A percentile compares a stretch with the other conserved stretches of the same genome.
These are phyloP conservation scores for Teratosphaeria gauchensis DNA, from an alignment of 2,329 filamentous ascomycete species.

Conservation along the genomic window DNA sequence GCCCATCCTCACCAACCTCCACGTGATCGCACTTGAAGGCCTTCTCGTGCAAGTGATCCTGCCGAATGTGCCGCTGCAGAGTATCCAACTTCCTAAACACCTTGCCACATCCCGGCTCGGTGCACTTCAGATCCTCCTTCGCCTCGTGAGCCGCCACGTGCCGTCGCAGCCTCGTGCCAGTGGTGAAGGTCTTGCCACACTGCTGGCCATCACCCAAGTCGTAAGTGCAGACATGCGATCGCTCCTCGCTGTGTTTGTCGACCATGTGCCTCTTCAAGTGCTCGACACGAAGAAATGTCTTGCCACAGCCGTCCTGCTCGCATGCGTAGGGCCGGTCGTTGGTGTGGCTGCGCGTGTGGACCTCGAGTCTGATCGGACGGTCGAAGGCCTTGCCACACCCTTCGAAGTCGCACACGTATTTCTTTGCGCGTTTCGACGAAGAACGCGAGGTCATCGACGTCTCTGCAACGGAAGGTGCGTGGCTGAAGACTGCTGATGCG, in stretches of 20 bases:
- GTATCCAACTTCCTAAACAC: constrained; percentile 83
- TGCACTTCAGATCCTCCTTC: constrained; percentile 44
- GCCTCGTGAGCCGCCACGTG: constrained; percentile 73
- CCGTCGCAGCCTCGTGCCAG: constrained; percentile 63
- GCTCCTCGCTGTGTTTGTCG: constrained; percentile 63
- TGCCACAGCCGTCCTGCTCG: constrained; percentile 59
- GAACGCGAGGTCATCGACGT: constrained; percentile 16
- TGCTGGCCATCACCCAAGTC: constrained; percentile 25
- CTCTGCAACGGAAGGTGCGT: constrained; percentile 8
- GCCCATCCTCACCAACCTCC: constrained; percentile 39
- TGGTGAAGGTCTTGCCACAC: constrained; percentile 75
- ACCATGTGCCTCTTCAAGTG: constrained; percentile 81
- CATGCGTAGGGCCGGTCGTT: constrained; percentile 76
- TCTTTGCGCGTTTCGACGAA: constrained; percentile 51
- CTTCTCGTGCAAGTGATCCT: constrained; percentile 61
- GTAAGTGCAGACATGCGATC: constrained; percentile 61
- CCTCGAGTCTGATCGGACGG: constrained; percentile 67
- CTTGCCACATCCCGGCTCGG: constrained; percentile 60
- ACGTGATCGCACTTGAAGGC: constrained; percentile 60
- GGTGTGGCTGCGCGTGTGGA: constrained; percentile 75
- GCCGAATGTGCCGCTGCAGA: constrained; percentile 69
- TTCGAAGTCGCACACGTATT: constrained; percentile 62
- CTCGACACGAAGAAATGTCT: constrained; percentile 76
- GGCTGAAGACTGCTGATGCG: neutral
- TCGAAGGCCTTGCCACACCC: constrained; percentile 79